Evolutionary conservation across 106 monocot genomes (phyloP).

Genomic region (Dendrobium catenatum): DNA sequence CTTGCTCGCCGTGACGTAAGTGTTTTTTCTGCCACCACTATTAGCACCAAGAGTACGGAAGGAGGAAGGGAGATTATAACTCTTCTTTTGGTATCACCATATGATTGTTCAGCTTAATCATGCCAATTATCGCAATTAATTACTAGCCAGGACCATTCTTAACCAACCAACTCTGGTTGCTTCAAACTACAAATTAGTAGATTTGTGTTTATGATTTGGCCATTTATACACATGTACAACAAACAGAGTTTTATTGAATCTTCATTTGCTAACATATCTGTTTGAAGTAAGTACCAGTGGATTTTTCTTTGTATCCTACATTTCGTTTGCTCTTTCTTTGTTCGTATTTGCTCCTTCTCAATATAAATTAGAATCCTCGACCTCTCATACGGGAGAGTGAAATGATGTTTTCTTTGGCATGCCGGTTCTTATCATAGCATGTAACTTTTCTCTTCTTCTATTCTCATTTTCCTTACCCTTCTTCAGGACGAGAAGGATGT

Average conservation of each 20-base stretch:
- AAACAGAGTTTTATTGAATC: background rate
- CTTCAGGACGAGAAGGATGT: conserved; percentile 86
- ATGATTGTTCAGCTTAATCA: background rate
- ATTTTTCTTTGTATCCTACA: background rate
- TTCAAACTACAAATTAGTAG: background rate
- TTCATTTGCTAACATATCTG: background rate
- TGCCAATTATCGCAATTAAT: background rate
- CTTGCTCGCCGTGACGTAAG: conserved; percentile 84
- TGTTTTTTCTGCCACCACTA: background rate
- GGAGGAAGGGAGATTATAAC: too few relatives aligned
- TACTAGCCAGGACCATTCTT: background rate
- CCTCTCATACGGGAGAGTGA: background rate
- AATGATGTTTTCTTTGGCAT: background rate
- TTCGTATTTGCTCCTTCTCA: background rate
- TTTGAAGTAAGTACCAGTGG: background rate
- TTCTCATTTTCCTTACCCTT: background rate
- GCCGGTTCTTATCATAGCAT: too few relatives aligned
- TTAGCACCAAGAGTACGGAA: background rate
- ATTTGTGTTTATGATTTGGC: background rate
- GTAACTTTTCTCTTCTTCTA: background rate
- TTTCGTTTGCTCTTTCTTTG: background rate
- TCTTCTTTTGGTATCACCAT: background rate
- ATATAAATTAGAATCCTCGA: background rate
- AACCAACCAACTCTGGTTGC: background rate
- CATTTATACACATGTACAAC: background rate